Evolutionary conservation across 106 monocot species (phyloP).

Genomic region (Posidonia australis): DNA sequence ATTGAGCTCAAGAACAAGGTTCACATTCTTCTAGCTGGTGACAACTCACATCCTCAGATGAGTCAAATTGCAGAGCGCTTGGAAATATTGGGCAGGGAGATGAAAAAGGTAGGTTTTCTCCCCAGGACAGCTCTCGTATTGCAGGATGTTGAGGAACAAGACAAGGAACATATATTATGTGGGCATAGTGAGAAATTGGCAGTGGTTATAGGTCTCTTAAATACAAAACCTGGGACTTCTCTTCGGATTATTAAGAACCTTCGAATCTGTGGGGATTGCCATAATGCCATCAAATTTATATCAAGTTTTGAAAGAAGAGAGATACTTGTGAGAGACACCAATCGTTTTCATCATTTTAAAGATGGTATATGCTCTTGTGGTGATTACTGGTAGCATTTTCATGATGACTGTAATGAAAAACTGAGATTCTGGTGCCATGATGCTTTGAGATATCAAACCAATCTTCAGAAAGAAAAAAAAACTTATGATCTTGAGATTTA

Average conservation of each 20-base stretch:
- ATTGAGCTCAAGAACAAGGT: conserved; percentile 67
- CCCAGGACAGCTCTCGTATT: conserved; percentile 53
- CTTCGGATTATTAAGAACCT: conserved; percentile 78
- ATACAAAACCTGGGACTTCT: conserved; percentile 36
- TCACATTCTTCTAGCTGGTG: conserved; percentile 65
- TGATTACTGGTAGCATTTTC: conserved; percentile 59
- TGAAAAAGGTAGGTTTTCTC: conserved; percentile 44
- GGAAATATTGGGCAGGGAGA: conserved; percentile 38
- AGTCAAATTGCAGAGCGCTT: conserved; percentile 36
- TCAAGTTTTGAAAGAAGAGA: conserved; percentile 55
- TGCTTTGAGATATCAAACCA: too few relatives aligned
- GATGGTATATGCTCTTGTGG: conserved; percentile 72
- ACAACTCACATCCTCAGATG: conserved; percentile 55
- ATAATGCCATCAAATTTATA: conserved; percentile 65
- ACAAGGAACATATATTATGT: conserved; percentile 77
- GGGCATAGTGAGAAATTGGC: conserved; percentile 88
- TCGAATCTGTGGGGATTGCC: conserved; percentile 75
- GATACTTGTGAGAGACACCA: conserved; percentile 70
- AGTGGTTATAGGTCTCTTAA: conserved; percentile 57
- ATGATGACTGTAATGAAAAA: too few relatives aligned
- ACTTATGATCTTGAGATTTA: too few relatives aligned
- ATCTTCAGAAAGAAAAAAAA: too few relatives aligned
- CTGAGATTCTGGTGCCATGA: too few relatives aligned
- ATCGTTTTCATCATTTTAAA: conserved; percentile 80
- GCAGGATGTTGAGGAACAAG: conserved; percentile 92